phyloP scores from a whole-genome alignment of 2,329 filamentous ascomycete genomes.

The Exophiala oligosperma region DNA sequence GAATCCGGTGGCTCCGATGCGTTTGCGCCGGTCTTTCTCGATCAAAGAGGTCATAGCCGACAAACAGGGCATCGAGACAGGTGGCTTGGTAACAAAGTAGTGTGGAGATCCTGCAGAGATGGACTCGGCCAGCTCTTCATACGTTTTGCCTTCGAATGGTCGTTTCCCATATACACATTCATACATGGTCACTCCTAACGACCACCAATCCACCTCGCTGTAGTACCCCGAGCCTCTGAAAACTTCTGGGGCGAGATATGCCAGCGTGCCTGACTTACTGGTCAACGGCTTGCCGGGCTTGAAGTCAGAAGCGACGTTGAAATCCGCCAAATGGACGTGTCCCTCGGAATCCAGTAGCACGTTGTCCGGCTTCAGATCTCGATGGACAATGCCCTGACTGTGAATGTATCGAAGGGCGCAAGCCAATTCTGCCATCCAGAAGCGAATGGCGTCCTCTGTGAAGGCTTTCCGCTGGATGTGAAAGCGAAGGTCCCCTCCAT shows the following conservation, averaged over 20 bases:
- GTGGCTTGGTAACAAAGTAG: slow-evolving; percentile 88
- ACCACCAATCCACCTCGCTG: slow-evolving; percentile 97
- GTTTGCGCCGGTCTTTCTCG: slow-evolving; percentile 73
- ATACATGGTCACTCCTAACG: slow-evolving; percentile 94
- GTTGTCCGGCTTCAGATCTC: slow-evolving; percentile 91
- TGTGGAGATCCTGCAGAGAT: slow-evolving; percentile 81
- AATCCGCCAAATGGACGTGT: slow-evolving; percentile 96
- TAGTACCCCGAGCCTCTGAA: slow-evolving; percentile 89
- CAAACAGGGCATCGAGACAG: slow-evolving; percentile 83
- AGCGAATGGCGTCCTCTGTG: slow-evolving; percentile 92
- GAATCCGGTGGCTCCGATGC: slow-evolving; percentile 81
- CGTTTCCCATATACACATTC: slow-evolving; percentile 99
- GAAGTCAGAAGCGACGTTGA: slow-evolving; percentile 96
- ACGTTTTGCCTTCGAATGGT: slow-evolving; percentile 87
- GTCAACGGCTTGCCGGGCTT: slow-evolving; percentile 78
- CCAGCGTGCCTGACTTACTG: slow-evolving; percentile 94
- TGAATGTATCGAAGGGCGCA: slow-evolving; percentile 89
- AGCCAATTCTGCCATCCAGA: slow-evolving; percentile 94
- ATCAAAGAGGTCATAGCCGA: slow-evolving; percentile 84
- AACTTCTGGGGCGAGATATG: slow-evolving; percentile 93
- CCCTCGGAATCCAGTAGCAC: slow-evolving; percentile 84
- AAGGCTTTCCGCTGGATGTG: slow-evolving; percentile 98
- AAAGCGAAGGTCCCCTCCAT: slow-evolving; percentile 91
- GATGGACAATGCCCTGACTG: slow-evolving; percentile 81
- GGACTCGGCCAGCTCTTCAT: slow-evolving; percentile 74